These are phyloP conservation scores for Gnomoniopsis sp. DNA, from an alignment of 2,329 filamentous ascomycete genomes.

Conservation along the genomic window DNA sequence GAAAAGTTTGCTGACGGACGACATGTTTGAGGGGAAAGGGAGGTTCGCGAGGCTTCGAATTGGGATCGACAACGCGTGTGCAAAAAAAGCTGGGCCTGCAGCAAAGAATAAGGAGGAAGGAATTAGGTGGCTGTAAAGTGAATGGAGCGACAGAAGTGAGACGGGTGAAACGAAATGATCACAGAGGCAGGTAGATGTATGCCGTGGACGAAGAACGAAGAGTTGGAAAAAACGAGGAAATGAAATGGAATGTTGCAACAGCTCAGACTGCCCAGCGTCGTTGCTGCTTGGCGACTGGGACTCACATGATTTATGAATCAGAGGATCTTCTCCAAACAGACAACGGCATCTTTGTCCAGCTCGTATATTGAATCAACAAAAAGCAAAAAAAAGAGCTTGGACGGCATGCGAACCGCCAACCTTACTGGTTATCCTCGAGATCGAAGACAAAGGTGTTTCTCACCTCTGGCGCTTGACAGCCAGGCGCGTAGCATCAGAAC, in stretches of 20 bases:
- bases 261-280: neutral
- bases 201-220: neutral
- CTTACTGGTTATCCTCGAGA: neutral
- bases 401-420: neutral
- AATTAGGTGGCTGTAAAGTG: neutral
- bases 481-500: neutral
- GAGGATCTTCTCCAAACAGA: neutral
- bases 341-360: neutral
- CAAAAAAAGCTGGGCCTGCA: neutral
- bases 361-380: neutral
- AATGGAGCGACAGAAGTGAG: neutral
- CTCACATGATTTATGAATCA: neutral
- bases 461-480: neutral
- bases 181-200: neutral
- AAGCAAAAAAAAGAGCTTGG: neutral
- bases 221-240: neutral
- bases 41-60: neutral
- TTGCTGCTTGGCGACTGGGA: neutral
- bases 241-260: neutral
- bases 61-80: neutral
- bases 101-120: neutral
- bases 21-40: neutral
- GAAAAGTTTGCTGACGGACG: conserved; percentile 2
- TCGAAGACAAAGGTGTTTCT: neutral
- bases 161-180: neutral